These are phyloP conservation scores for Nidula niveotomentosa DNA, from an alignment of 1,284 basidiomycete species.

Conservation along the genomic window DNA sequence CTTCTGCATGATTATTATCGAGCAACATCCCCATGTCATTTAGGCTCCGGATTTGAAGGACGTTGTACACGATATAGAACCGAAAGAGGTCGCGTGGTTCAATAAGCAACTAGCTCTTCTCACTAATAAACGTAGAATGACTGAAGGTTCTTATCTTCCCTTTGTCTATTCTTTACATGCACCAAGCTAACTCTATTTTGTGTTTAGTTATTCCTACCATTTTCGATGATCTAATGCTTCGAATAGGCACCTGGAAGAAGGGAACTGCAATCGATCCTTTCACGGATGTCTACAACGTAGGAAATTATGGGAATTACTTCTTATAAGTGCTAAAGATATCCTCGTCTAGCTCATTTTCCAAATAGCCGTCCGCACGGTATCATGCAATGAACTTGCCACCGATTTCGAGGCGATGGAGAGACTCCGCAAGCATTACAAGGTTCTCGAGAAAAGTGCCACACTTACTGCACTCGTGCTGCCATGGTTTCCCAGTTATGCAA, in stretches of 20 bases:
- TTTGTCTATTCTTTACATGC: background rate
- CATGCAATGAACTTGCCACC: conserved; percentile 32
- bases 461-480: conserved; percentile 31
- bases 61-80: conserved; percentile 14
- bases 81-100: background rate
- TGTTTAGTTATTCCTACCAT: too few species aligned
- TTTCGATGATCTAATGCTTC: conserved; percentile 22
- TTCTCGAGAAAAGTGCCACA: conserved; percentile 30
- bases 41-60: conserved; percentile 24
- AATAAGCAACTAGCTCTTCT: background rate
- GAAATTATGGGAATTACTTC: background rate
- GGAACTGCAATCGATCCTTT: conserved; percentile 32
- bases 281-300: conserved; percentile 32
- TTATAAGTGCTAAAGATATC: background rate
- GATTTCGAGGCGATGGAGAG: conserved; percentile 20
- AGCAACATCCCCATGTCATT: background rate
- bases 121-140: conserved; percentile 1
- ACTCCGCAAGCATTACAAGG: conserved; percentile 25
- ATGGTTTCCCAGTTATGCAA: conserved; percentile 32
- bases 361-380: conserved; percentile 34
- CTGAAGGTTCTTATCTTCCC: conserved; percentile 13
- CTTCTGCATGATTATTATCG: background rate
- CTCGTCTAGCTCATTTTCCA: conserved; percentile 34
- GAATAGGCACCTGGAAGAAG: conserved; percentile 27
- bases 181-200: background rate